A percentile compares a stretch with the other conserved stretches of the same genome.
phyloP scores from a whole-genome alignment of 1,284 basidiomycete genomes.

The Mycena citricolor region DNA sequence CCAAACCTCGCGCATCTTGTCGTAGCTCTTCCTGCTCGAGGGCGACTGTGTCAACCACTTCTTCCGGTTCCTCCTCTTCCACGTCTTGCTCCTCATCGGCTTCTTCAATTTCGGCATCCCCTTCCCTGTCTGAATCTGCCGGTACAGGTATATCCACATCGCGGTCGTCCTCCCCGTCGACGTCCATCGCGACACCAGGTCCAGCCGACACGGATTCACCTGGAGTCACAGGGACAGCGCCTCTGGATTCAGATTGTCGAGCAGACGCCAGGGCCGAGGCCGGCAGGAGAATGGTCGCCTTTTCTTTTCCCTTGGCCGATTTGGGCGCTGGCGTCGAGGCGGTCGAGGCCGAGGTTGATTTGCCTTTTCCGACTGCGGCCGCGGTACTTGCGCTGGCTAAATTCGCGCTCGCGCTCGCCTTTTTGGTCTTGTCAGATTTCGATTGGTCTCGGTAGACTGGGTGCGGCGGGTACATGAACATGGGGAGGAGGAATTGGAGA shows the following conservation, averaged over 20 bases:
- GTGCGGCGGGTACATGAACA: no score
- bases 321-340: constrained; percentile 26
- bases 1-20: constrained; percentile 31
- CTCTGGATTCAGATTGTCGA: not conserved
- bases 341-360: constrained; percentile 28
- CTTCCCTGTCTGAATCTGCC: constrained; percentile 27
- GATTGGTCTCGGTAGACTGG: constrained; percentile 60
- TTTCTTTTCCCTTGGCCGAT: constrained; percentile 35
- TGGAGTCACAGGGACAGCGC: not conserved
- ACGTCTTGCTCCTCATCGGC: constrained; percentile 33
- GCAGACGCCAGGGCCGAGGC: constrained; percentile 26
- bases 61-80: constrained; percentile 31
- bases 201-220: constrained; percentile 25
- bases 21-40: constrained; percentile 37
- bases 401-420: constrained; percentile 31
- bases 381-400: no score
- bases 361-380: constrained; percentile 20
- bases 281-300: constrained; percentile 27
- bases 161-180: constrained; percentile 9
- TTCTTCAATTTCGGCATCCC: constrained; percentile 31
- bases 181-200: constrained; percentile 22
- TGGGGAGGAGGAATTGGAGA: not conserved
- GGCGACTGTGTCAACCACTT: constrained; percentile 26
- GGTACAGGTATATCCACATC: constrained; percentile 2
- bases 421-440: constrained; percentile 55